Percentiles rank a stretch among this genome's conserved stretches.
These are phyloP conservation scores for Tephrocybe sp. DNA, from an alignment of 768 basidiomycete genomes.

Conservation along the genomic window DNA sequence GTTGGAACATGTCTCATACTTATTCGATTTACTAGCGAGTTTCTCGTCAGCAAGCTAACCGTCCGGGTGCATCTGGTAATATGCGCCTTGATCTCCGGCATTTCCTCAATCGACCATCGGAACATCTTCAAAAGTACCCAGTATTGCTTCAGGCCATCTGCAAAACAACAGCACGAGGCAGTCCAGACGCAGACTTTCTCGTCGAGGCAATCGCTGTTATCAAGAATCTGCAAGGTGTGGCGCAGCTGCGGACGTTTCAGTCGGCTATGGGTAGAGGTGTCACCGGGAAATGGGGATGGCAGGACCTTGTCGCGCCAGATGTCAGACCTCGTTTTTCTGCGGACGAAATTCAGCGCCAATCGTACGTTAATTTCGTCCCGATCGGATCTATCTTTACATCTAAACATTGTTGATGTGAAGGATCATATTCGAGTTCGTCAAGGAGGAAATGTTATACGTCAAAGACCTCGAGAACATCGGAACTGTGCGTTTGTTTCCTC, in stretches of 20 bases:
- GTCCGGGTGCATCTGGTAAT: slow-evolving; percentile 34
- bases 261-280: slow-evolving; percentile 80
- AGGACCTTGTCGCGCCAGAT: slow-evolving; percentile 74
- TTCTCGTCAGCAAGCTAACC: slow-evolving; percentile 39
- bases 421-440: slow-evolving; percentile 92
- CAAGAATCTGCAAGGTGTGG: slow-evolving; percentile 74
- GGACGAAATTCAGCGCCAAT: slow-evolving; percentile 80
- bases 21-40: slow-evolving; percentile 33
- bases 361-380: slow-evolving; percentile 47
- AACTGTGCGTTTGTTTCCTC: slow-evolving; percentile 43
- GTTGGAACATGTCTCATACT: neutral
- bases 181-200: slow-evolving; percentile 82
- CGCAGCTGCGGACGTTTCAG: slow-evolving; percentile 88
- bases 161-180: slow-evolving; percentile 74
- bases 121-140: slow-evolving; percentile 87
- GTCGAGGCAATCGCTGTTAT: slow-evolving; percentile 79
- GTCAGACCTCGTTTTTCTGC: slow-evolving; percentile 56
- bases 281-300: slow-evolving; percentile 85
- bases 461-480: slow-evolving; percentile 89
- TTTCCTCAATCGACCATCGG: slow-evolving; percentile 74
- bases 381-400: neutral
- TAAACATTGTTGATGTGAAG: slow-evolving; percentile 33
- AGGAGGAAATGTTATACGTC: slow-evolving; percentile 97
- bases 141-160: slow-evolving; percentile 83
- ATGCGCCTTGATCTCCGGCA: slow-evolving; percentile 67